phyloP scores from a whole-genome alignment of 106 monocot genomes.

The Acanthochlamys bracteata region DNA sequence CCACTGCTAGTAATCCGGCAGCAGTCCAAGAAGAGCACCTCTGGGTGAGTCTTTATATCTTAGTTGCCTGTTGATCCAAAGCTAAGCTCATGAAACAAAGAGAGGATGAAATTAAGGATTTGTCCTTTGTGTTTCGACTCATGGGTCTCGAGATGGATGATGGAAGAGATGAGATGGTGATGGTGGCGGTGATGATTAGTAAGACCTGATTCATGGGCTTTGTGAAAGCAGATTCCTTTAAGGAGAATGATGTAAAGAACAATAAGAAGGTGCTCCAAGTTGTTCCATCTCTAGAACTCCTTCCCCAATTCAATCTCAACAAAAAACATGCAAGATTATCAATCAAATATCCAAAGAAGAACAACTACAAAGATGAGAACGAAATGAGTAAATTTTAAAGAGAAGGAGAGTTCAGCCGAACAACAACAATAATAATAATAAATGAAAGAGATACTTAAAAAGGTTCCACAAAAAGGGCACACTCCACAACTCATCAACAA shows the following conservation, averaged over 20 bases:
- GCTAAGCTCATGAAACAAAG: conserved; percentile 1
- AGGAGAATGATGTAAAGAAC: conserved; percentile 22
- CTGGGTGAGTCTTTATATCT: conserved; percentile 1
- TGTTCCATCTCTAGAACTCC: too few species aligned
- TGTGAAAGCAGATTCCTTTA: conserved; percentile 27
- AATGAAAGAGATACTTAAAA: neutral
- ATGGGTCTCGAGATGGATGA: neutral
- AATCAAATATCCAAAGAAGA: neutral
- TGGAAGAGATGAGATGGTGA: neutral
- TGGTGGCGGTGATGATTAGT: conserved; percentile 8
- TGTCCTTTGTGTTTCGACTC: neutral
- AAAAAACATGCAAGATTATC: neutral
- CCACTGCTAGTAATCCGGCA: neutral
- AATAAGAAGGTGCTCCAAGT: neutral
- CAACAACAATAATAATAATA: too few species aligned
- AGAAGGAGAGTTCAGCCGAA: too few species aligned
- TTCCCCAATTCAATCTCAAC: neutral
- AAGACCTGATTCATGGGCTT: conserved; percentile 25
- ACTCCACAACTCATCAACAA: neutral
- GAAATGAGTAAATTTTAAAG: neutral
- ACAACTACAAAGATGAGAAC: neutral
- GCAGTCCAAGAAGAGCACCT: conserved; percentile 5
- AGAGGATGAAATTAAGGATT: neutral
- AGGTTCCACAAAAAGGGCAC: neutral
- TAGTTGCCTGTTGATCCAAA: neutral